phyloP scores from a whole-genome alignment of 2,329 filamentous ascomycete genomes.

The Phialocephala subalpina region DNA sequence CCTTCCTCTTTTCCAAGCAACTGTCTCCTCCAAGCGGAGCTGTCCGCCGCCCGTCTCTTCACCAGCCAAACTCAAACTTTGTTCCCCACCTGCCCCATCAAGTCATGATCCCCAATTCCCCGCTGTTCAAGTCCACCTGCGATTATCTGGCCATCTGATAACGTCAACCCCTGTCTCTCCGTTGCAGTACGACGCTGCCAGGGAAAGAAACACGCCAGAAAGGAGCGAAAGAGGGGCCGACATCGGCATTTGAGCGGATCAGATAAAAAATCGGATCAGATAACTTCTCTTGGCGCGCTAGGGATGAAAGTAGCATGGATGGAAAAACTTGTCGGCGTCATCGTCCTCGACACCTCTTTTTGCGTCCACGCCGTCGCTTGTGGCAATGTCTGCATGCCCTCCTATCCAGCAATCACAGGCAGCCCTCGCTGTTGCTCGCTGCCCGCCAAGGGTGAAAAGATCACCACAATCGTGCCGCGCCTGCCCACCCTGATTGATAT shows the following conservation, averaged over 20 bases:
- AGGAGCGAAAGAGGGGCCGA: conserved; percentile 8
- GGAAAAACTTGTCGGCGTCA: conserved; percentile 14
- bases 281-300: conserved; percentile 33
- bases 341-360: conserved; percentile 9
- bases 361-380: conserved; percentile 3
- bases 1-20: background rate
- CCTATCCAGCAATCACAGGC: background rate
- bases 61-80: background rate
- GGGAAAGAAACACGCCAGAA: conserved; percentile 11
- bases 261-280: conserved; percentile 28
- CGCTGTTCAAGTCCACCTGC: background rate
- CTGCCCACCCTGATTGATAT: conserved; percentile 1
- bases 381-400: background rate
- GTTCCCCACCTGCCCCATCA: conserved; percentile 20
- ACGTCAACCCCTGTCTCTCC: conserved; percentile 18
- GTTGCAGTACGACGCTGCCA: conserved; percentile 5
- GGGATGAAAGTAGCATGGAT: background rate
- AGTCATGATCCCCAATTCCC: background rate
- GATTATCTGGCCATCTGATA: conserved; percentile 35
- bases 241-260: conserved; percentile 17
- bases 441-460: background rate
- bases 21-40: background rate
- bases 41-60: background rate
- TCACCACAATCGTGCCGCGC: background rate
- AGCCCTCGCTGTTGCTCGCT: background rate